A percentile compares a stretch with the other conserved stretches of the same genome.
Evolutionary conservation across 495 filamentous ascomycete species (phyloP).

Genomic region (Lepidopterella palustris): DNA sequence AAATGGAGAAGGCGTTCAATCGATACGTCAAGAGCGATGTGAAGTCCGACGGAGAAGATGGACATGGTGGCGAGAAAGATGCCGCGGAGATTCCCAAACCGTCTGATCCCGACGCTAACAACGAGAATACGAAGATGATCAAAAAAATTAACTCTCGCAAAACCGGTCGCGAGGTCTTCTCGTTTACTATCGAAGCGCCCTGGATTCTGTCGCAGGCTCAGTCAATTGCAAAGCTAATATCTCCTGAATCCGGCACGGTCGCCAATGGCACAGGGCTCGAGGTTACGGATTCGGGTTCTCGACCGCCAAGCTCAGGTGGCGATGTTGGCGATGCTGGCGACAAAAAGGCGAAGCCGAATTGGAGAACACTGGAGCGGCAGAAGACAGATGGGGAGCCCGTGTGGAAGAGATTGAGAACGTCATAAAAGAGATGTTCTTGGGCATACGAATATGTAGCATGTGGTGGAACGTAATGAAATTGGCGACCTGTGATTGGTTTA

Average conservation of each 20-base stretch:
- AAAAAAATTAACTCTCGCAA: slow-evolving; percentile 12
- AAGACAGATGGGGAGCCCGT: slow-evolving; percentile 14
- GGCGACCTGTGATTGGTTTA: neutral
- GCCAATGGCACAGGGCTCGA: neutral
- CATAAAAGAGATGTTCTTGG: neutral
- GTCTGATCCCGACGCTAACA: neutral
- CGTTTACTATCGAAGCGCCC: slow-evolving; percentile 30
- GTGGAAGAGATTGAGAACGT: slow-evolving; percentile 21
- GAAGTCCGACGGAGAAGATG: slow-evolving; percentile 5
- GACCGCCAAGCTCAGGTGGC: neutral
- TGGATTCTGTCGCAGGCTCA: slow-evolving; percentile 19
- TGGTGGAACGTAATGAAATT: neutral
- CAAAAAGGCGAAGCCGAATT: slow-evolving; percentile 18
- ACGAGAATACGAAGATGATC: slow-evolving; percentile 2
- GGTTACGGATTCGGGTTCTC: neutral
- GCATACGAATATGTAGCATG: neutral
- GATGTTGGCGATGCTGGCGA: no score
- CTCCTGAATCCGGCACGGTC: neutral
- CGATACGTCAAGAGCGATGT: slow-evolving; percentile 14
- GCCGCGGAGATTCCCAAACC: neutral
- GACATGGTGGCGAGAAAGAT: neutral
- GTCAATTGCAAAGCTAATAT: slow-evolving; percentile 2
- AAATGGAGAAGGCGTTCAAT: slow-evolving; percentile 17
- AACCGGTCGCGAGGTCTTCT: slow-evolving; percentile 25
- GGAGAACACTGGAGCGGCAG: slow-evolving; percentile 12